A percentile compares a stretch with the other conserved stretches of the same genome.
Evolutionary conservation across 2,329 filamentous ascomycete species (phyloP).

Genomic region (Cladosporium phlei): DNA sequence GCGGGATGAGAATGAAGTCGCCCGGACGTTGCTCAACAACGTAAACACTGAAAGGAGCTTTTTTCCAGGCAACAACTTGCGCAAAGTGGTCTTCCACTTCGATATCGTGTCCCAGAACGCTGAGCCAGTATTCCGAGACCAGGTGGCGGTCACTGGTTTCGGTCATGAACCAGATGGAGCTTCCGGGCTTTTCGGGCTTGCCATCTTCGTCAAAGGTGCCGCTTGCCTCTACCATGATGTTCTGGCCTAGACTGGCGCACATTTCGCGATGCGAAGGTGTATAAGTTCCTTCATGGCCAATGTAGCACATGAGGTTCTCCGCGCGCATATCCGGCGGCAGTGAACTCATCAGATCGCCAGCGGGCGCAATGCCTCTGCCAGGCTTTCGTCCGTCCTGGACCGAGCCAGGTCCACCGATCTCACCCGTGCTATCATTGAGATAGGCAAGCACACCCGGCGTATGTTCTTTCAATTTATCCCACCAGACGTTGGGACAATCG

Average conservation of each 20-base stretch:
- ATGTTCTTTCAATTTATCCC: constrained; percentile 67
- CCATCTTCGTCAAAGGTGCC: constrained; percentile 58
- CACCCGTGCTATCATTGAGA: constrained; percentile 71
- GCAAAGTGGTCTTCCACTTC: constrained; percentile 97
- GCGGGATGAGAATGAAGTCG: constrained; percentile 90
- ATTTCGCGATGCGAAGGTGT: constrained; percentile 95
- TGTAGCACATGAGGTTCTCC: constrained; percentile 96
- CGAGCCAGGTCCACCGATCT: constrained; percentile 52
- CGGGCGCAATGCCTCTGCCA: constrained; percentile 59
- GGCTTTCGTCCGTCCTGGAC: constrained; percentile 48
- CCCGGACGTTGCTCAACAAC: constrained; percentile 85
- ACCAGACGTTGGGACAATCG: constrained; percentile 86
- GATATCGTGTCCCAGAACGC: constrained; percentile 89
- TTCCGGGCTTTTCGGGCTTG: constrained; percentile 69
- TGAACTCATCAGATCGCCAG: constrained; percentile 92
- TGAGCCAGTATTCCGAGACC: constrained; percentile 90
- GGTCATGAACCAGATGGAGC: constrained; percentile 98
- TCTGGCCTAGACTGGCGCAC: constrained; percentile 93
- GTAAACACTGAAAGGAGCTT: constrained; percentile 87
- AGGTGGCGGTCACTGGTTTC: constrained; percentile 86
- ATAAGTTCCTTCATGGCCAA: constrained; percentile 95
- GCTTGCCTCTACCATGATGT: constrained; percentile 96
- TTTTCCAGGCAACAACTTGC: constrained; percentile 91
- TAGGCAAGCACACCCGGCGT: constrained; percentile 85
- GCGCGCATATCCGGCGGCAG: constrained; percentile 82